Percentiles rank a stretch among this genome's conserved stretches.
These are phyloP conservation scores for Ustilago tritici DNA, from an alignment of 1,284 basidiomycete species.

Conservation along the genomic window DNA sequence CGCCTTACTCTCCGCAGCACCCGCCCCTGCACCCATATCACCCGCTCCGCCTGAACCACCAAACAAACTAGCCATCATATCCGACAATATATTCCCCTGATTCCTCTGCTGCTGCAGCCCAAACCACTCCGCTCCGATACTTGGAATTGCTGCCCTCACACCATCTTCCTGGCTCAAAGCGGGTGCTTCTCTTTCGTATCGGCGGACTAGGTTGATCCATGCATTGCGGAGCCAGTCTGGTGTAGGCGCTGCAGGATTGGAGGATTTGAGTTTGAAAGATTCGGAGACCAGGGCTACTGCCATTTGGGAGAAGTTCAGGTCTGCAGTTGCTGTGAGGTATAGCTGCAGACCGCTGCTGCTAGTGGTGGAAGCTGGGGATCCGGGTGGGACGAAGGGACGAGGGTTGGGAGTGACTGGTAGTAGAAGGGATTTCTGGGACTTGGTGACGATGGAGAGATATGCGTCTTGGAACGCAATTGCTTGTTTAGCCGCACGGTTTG, in stretches of 20 bases:
- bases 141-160: constrained; percentile 33
- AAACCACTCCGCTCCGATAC: constrained; percentile 48
- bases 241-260: neutral
- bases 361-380: constrained; percentile 25
- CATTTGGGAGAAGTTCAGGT: constrained; percentile 66
- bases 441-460: constrained; percentile 48
- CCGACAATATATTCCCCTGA: constrained; percentile 52
- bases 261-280: constrained; percentile 17
- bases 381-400: constrained; percentile 59
- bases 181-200: constrained; percentile 55
- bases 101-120: constrained; percentile 40
- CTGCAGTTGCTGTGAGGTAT: constrained; percentile 62
- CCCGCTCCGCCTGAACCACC: constrained; percentile 16
- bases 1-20: constrained; percentile 17
- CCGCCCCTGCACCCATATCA: neutral
- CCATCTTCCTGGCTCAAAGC: constrained; percentile 44
- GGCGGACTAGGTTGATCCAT: constrained; percentile 48
- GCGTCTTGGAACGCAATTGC: constrained; percentile 48
- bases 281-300: constrained; percentile 57
- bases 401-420: constrained; percentile 66
- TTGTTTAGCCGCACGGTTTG: constrained; percentile 25
- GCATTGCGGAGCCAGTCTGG: constrained; percentile 47
- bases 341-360: constrained; percentile 29
- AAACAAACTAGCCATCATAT: constrained; percentile 61
- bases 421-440: constrained; percentile 54